A percentile compares a stretch with the other conserved stretches of the same genome.
Conservation (phyloP, 768 basidiomycete species). For the Pulveroboletus sp. region DNA sequence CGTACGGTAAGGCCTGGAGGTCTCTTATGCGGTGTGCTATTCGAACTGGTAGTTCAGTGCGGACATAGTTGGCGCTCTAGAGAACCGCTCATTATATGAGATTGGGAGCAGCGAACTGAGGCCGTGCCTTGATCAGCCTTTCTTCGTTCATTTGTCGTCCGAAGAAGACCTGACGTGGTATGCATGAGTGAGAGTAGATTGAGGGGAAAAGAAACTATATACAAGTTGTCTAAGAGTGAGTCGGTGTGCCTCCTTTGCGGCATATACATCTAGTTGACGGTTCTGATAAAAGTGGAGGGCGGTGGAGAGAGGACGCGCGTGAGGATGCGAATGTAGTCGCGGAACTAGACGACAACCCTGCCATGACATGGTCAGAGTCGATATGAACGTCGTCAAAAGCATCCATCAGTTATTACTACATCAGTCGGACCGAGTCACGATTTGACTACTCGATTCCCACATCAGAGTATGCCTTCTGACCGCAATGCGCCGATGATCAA, state of each 20-base stretch:
- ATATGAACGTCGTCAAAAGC: neutral
- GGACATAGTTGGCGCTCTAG: constrained; percentile 87
- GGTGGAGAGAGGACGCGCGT: constrained; percentile 32
- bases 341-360: constrained; percentile 10
- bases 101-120: neutral
- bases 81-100: neutral
- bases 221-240: constrained; percentile 80
- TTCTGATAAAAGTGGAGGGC: constrained; percentile 77
- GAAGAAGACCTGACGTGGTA: constrained; percentile 62
- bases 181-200: neutral
- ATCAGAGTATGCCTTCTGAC: constrained; percentile 62
- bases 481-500: constrained; percentile 73
- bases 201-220: constrained; percentile 16
- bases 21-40: constrained; percentile 86
- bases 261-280: constrained; percentile 76
- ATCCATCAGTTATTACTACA: neutral
- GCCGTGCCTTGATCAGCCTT: constrained; percentile 64
- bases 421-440: neutral
- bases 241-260: constrained; percentile 64
- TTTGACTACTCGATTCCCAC: neutral
- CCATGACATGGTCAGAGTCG: constrained; percentile 10
- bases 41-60: constrained; percentile 82
- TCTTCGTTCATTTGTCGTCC: constrained; percentile 81
- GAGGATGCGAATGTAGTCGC: neutral
- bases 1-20: constrained; percentile 79